Base-by-base conservation (phyloP, 2,329 filamentous ascomycete species). In the Lecanicillium sp. region DNA sequence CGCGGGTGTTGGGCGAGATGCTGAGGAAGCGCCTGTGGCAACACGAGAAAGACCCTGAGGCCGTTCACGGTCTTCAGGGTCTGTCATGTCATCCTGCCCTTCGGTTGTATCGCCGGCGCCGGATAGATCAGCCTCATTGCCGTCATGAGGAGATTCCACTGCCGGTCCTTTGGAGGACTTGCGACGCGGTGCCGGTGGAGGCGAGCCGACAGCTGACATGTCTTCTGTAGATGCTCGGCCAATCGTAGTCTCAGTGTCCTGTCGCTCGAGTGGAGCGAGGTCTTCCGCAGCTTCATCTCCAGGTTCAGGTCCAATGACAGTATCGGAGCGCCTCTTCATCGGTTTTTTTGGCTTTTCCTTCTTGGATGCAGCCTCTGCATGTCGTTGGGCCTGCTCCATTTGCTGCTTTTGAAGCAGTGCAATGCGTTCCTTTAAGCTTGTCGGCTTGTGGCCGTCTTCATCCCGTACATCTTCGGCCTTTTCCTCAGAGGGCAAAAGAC, bases 321-420 rank as follows among this genome's bases (percentile, higher is more conserved):
- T 39, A 35, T 79, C 75, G 15, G 64, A 56, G 18, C 70, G 70
- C 62, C 80, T 81, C 68, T 92, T 90, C 53, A 78, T 81, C 8
- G 59, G 58, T 19, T 81, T 79, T 65, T 89, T 94, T 9, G 85
- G 80, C 62, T 94, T 95, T 52, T 94, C 87, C 58, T 94, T 90
- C 65, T 85, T 94, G 40, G 80, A 71, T 15, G 72, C 71, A 13
- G 82, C 77, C 28, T 92, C 86, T 7, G 85, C 84, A 60, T 90
- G 84, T 37, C 89, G 74, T 45, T 83, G 74, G 5, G 89, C 86
- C 56, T 92, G 86, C 55, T 96, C 92, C 56, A 86, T 69, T 60
- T 98, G 92, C 58, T 96, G 88, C 56, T 85, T 90, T 59, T 98
- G 92, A 13, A 98, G 69, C 37, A 95, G 68, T 19, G 92, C 92